These are phyloP conservation scores for Salix brachista DNA, from an alignment of 345 rosid species.

Conservation along the genomic window DNA sequence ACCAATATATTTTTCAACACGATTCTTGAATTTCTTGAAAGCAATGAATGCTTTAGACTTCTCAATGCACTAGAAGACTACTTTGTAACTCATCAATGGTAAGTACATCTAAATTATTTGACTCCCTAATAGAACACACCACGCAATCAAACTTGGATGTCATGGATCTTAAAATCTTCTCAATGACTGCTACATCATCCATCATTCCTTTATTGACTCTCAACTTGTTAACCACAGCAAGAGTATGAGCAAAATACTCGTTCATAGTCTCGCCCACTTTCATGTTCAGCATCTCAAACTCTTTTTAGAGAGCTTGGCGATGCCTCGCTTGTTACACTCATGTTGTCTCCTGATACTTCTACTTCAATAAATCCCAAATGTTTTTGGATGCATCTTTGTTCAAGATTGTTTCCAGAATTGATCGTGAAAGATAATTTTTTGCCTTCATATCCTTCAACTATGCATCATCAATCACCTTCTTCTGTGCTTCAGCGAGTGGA, in stretches of 20 bases:
- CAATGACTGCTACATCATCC: not conserved
- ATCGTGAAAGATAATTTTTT: not conserved
- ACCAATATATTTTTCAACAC: not conserved
- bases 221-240: not conserved
- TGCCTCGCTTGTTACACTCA: not conserved
- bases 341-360: not conserved
- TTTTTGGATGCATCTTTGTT: too few species aligned
- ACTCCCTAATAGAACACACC: accelerated
- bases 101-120: not conserved
- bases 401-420: too few species aligned
- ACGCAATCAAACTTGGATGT: not conserved
- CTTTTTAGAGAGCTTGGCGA: not conserved
- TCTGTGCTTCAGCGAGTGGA: too few species aligned
- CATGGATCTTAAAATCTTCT: not conserved
- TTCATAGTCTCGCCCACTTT: too few species aligned
- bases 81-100: not conserved
- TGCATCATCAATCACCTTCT: not conserved
- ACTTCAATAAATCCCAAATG: not conserved
- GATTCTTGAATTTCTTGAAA: not conserved
- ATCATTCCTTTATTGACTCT: not conserved
- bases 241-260: not conserved
- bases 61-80: not conserved
- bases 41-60: not conserved
- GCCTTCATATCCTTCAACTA: not conserved
- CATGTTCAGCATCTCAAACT: not conserved